phyloP scores from a whole-genome alignment of 2,329 filamentous ascomycete genomes.

The Fusarium staphyleae region DNA sequence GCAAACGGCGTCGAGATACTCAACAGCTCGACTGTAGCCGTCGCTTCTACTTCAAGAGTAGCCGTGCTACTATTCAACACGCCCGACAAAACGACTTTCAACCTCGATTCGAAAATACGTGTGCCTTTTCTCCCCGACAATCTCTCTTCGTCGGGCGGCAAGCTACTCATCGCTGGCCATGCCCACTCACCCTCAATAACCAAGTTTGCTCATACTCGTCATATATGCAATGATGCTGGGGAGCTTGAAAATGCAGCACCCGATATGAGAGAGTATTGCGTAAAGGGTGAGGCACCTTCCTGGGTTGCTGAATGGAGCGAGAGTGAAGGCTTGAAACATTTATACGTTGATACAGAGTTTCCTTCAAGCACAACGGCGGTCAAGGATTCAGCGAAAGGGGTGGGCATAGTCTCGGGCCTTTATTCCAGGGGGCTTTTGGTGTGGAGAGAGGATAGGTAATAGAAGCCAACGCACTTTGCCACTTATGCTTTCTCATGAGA shows the following conservation, averaged over 20 bases:
- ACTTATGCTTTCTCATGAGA: too few species aligned
- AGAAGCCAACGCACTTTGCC: background rate
- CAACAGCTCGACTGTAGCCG: conserved; percentile 48
- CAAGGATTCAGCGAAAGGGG: conserved; percentile 40
- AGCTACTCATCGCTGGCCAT: conserved; percentile 52
- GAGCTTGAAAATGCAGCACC: conserved; percentile 35
- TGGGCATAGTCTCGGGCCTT: conserved; percentile 48
- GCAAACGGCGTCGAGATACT: conserved; percentile 53
- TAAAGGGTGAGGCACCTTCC: conserved; percentile 23
- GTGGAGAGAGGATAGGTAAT: conserved; percentile 31
- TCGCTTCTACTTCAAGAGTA: conserved; percentile 45
- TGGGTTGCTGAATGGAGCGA: conserved; percentile 49
- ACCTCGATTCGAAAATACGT: conserved; percentile 3
- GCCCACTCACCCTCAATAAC: conserved; percentile 45
- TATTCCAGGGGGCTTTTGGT: conserved; percentile 48
- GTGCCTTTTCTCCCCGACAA: conserved; percentile 53
- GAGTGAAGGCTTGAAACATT: conserved; percentile 41
- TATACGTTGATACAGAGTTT: conserved; percentile 47
- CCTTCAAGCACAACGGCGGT: conserved; percentile 46
- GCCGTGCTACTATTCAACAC: conserved; percentile 22
- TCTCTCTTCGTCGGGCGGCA: conserved; percentile 42
- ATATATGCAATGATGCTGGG: conserved; percentile 46
- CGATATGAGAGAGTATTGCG: conserved; percentile 1
- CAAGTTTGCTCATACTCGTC: conserved; percentile 44
- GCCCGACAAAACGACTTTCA: conserved; percentile 1